phyloP scores from a whole-genome alignment of 176 grass and related monocot species.

The Rhynchospora pubera region DNA sequence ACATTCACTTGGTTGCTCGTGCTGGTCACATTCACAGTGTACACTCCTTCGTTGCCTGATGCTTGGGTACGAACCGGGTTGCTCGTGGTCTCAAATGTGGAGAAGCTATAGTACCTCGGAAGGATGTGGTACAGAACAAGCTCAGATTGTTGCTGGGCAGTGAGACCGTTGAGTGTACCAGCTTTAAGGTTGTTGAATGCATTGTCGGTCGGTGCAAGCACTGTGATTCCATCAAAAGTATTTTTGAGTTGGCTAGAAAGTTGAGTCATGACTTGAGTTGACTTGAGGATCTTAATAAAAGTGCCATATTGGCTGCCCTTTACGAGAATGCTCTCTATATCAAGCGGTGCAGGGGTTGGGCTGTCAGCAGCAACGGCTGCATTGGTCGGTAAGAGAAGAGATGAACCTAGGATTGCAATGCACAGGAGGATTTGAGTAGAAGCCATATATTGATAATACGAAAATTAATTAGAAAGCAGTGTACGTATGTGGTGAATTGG shows the following conservation, averaged over 20 bases:
- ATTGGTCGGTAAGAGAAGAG: neutral
- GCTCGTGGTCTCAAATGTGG: slow-evolving; percentile 56
- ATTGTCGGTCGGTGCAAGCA: slow-evolving; percentile 53
- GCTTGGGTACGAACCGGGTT: slow-evolving; percentile 68
- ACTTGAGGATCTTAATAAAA: slow-evolving; percentile 41
- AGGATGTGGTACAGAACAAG: slow-evolving; percentile 62
- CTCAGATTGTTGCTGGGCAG: slow-evolving; percentile 37
- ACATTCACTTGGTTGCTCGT: slow-evolving; percentile 37
- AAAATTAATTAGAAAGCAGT: neutral
- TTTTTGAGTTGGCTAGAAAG: slow-evolving; percentile 48
- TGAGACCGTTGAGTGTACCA: slow-evolving; percentile 45
- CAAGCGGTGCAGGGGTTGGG: neutral
- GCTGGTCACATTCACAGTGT: slow-evolving; percentile 53
- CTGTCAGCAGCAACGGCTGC: neutral
- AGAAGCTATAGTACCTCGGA: slow-evolving; percentile 47
- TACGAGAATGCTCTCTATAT: slow-evolving; percentile 43
- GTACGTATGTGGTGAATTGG: neutral
- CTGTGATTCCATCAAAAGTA: slow-evolving; percentile 50
- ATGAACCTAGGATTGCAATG: slow-evolving; percentile 4
- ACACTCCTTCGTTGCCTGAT: slow-evolving; percentile 36
- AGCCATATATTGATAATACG: neutral
- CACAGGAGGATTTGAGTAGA: neutral
- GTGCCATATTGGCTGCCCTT: slow-evolving; percentile 47
- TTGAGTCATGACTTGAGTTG: slow-evolving; percentile 40
- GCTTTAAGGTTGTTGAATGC: slow-evolving; percentile 51